phyloP scores from a whole-genome alignment of 2,329 filamentous ascomycete genomes.

The Ophiosphaerella herpotricha region DNA sequence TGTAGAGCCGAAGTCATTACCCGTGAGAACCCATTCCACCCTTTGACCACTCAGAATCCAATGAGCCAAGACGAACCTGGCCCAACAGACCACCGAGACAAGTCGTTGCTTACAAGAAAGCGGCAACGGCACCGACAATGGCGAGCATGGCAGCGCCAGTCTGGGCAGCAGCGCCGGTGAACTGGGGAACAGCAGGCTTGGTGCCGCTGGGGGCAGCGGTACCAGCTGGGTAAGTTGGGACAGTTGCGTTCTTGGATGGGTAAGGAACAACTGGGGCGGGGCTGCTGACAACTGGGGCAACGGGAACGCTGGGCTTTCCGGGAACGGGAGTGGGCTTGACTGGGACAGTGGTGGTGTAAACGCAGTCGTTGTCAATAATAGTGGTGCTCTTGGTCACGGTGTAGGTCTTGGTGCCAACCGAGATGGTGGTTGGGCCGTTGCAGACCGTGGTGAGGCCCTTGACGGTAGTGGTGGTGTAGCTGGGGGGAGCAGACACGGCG shows the following conservation, averaged over 20 bases:
- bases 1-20: slow-evolving; percentile 38
- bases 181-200: slow-evolving; percentile 38
- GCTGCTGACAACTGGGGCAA: slow-evolving; percentile 20
- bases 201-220: slow-evolving; percentile 34
- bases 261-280: slow-evolving; percentile 11
- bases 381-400: slow-evolving; percentile 40
- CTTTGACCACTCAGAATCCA: slow-evolving; percentile 15
- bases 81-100: slow-evolving; percentile 18
- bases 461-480: slow-evolving; percentile 35
- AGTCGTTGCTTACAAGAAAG: slow-evolving; percentile 44
- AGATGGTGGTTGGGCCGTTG: slow-evolving; percentile 31
- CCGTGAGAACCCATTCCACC: slow-evolving; percentile 33
- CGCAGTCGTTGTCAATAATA: slow-evolving; percentile 33
- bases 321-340: slow-evolving; percentile 20
- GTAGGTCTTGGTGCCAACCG: slow-evolving; percentile 38
- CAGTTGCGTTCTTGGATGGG: slow-evolving; percentile 30
- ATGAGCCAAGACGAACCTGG: slow-evolving; percentile 4
- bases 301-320: slow-evolving; percentile 24
- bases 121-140: slow-evolving; percentile 55
- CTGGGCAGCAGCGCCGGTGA: slow-evolving; percentile 59
- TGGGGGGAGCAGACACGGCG: slow-evolving; percentile 17
- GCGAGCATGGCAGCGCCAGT: slow-evolving; percentile 58
- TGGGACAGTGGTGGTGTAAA: slow-evolving; percentile 25
- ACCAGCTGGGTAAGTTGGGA: slow-evolving; percentile 24
- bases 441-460: slow-evolving; percentile 29